Conservation (phyloP, 2,329 filamentous ascomycete genomes). For the Beauveria rudraprayagi region DNA sequence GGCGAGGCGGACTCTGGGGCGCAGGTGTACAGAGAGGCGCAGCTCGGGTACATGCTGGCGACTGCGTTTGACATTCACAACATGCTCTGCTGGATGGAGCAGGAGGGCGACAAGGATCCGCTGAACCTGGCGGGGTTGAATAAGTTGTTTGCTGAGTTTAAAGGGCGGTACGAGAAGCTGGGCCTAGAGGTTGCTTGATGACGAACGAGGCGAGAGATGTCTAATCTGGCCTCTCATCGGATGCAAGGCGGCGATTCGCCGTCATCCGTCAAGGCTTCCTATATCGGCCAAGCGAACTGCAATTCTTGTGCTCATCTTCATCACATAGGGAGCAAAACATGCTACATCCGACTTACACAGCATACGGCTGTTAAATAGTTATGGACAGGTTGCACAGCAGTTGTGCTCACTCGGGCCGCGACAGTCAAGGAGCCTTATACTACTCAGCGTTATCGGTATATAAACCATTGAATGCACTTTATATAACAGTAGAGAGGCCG, state of each 20-base stretch:
- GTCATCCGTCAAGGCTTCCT: too few relatives aligned
- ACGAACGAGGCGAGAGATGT: not conserved
- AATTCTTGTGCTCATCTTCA: not conserved
- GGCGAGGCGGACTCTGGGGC: constrained; percentile 13
- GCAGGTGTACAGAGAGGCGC: constrained; percentile 13
- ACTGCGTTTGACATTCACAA: constrained; percentile 16
- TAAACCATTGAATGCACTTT: not conserved
- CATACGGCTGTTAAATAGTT: not conserved
- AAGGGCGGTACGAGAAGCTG: constrained; percentile 2
- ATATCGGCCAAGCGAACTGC: too few relatives aligned
- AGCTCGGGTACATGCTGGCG: constrained; percentile 15
- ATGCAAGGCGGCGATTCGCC: too few relatives aligned
- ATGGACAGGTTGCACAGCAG: not conserved
- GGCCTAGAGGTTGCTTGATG: not conserved
- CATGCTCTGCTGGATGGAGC: constrained; percentile 15
- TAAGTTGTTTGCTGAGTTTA: constrained; percentile 13
- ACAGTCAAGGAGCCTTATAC: not conserved
- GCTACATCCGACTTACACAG: not conserved
- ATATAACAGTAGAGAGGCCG: not conserved
- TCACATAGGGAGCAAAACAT: not conserved
- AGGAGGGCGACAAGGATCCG: constrained; percentile 8
- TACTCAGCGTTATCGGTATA: not conserved
- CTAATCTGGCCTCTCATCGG: too few relatives aligned
- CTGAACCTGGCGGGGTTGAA: constrained; percentile 12
- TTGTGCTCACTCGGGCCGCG: not conserved